Conservation (phyloP, 2,329 filamentous ascomycete species). For the Chrysoporthe puriensis region DNA sequence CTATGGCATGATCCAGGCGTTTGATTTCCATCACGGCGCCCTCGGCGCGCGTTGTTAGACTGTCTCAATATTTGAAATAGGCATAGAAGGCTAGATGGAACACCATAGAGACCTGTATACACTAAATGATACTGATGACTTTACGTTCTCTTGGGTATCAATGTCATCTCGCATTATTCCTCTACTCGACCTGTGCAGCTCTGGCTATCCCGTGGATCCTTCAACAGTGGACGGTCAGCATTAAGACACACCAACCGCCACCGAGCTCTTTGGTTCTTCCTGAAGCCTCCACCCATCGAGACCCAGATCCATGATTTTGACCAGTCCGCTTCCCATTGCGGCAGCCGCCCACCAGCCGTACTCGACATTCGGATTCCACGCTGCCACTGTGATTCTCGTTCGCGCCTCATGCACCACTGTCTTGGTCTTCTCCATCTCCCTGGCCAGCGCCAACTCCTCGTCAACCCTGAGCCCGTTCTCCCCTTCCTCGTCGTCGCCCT, state of each 20-base stretch:
- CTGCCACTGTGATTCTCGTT: slow-evolving; percentile 63
- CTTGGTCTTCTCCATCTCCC: slow-evolving; percentile 28
- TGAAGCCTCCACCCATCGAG: slow-evolving; percentile 40
- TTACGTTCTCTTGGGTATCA: slow-evolving; percentile 11
- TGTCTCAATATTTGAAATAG: not conserved
- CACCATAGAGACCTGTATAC: not conserved
- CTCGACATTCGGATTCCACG: slow-evolving; percentile 71
- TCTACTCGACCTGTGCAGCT: not conserved
- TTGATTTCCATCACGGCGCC: slow-evolving; percentile 78
- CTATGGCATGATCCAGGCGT: slow-evolving; percentile 78
- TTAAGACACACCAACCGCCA: not conserved
- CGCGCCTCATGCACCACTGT: slow-evolving; percentile 63
- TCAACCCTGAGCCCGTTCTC: slow-evolving; percentile 32
- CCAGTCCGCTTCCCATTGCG: slow-evolving; percentile 67
- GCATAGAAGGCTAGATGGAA: not conserved
- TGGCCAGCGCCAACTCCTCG: slow-evolving; percentile 32
- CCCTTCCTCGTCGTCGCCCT: slow-evolving; percentile 32
- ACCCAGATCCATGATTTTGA: slow-evolving; percentile 69
- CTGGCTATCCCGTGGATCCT: not conserved
- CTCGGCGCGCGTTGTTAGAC: slow-evolving; percentile 55
- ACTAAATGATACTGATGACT: not conserved
- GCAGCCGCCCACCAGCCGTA: slow-evolving; percentile 70
- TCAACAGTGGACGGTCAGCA: not conserved
- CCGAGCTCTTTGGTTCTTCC: not conserved
- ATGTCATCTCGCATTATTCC: not conserved